These are phyloP conservation scores for Talaromyces sp. DNA, from an alignment of 2,329 filamentous ascomycete species.

Conservation along the genomic window DNA sequence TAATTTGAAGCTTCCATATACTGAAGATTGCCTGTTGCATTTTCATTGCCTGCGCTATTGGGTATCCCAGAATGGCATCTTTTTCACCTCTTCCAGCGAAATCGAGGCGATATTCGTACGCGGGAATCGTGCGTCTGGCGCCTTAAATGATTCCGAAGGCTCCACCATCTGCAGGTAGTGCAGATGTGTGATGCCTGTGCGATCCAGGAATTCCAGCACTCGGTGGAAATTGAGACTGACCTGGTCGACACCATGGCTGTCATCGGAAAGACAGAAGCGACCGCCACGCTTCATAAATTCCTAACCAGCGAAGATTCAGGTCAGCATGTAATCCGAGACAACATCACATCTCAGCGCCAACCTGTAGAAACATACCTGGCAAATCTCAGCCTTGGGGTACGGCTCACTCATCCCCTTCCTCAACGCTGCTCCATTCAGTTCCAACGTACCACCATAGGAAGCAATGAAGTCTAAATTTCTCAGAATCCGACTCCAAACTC, in stretches of 20 bases:
- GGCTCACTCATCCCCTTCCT: constrained; percentile 89
- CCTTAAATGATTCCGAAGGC: constrained; percentile 9
- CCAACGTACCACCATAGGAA: constrained; percentile 77
- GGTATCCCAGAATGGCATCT: constrained; percentile 35
- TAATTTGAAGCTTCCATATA: background rate
- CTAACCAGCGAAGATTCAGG: constrained; percentile 44
- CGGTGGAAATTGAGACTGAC: constrained; percentile 80
- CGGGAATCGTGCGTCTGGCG: constrained; percentile 41
- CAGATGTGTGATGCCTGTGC: constrained; percentile 40
- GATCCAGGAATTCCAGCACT: constrained; percentile 70
- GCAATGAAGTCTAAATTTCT: constrained; percentile 74
- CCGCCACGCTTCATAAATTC: constrained; percentile 74
- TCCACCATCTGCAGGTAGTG: constrained; percentile 41
- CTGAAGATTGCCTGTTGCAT: background rate
- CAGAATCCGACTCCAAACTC: constrained; percentile 73
- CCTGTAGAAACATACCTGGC: constrained; percentile 61
- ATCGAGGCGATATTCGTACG: constrained; percentile 36
- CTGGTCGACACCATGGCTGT: constrained; percentile 87
- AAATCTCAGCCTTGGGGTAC: constrained; percentile 80
- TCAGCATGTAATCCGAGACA: background rate
- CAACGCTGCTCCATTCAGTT: constrained; percentile 85
- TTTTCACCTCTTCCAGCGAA: constrained; percentile 37
- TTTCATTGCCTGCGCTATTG: background rate
- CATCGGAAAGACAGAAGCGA: constrained; percentile 87
- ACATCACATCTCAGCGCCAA: background rate